A percentile compares a stretch with the other conserved stretches of the same genome.
Evolutionary conservation across 2,329 filamentous ascomycete genomes (phyloP).

Genomic region (Davidsoniella virescens): DNA sequence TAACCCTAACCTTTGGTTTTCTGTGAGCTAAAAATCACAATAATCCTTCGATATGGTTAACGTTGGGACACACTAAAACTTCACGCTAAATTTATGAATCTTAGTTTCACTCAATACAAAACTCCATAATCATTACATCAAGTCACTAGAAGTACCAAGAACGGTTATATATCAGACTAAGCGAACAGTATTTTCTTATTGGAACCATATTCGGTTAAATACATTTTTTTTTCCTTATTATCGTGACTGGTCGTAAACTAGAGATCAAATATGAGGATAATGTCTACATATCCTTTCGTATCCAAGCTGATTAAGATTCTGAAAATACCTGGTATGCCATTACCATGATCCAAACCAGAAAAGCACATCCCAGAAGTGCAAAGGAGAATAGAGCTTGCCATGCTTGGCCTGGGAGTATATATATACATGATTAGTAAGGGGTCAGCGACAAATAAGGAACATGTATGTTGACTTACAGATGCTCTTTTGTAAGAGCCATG

Average conservation of each 20-base stretch:
- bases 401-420: slow-evolving; percentile 30
- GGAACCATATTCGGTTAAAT: not conserved
- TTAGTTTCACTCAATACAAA: too few relatives aligned
- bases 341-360: slow-evolving; percentile 51
- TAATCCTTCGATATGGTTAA: too few relatives aligned
- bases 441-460: not conserved
- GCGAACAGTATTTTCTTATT: not conserved
- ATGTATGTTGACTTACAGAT: slow-evolving; percentile 36
- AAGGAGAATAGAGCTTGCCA: slow-evolving; percentile 52
- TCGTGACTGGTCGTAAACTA: not conserved
- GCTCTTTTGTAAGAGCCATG: slow-evolving; percentile 45
- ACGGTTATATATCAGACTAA: not conserved
- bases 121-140: too few relatives aligned
- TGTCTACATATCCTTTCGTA: not conserved
- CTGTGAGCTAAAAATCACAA: too few relatives aligned
- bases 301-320: slow-evolving; percentile 19
- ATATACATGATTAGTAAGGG: not conserved
- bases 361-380: slow-evolving; percentile 40
- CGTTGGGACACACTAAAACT: too few relatives aligned
- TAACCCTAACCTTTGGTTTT: too few relatives aligned
- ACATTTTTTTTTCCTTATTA: not conserved
- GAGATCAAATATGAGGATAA: not conserved
- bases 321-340: slow-evolving; percentile 51
- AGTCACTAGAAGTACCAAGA: too few relatives aligned
- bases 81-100: too few relatives aligned